Evolutionary conservation across 2,329 filamentous ascomycete genomes (phyloP).

Genomic region (Metarhizium humberi): DNA sequence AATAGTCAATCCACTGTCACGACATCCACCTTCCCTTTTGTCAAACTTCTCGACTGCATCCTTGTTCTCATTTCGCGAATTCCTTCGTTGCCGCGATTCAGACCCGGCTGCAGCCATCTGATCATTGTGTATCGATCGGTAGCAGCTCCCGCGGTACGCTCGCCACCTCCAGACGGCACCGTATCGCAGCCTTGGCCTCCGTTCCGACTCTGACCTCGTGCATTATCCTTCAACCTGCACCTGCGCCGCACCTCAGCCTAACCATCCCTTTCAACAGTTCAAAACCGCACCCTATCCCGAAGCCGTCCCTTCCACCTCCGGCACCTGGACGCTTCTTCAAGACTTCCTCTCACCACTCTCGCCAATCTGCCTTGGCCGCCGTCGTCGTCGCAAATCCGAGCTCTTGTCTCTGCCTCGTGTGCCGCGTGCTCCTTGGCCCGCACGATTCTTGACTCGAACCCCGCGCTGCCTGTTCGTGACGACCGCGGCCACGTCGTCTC

Average conservation of each 20-base stretch:
- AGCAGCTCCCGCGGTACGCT: background rate
- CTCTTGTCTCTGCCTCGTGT: background rate
- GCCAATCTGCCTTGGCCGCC: background rate
- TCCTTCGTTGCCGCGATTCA: background rate
- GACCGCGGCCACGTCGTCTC: background rate
- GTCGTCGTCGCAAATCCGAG: background rate
- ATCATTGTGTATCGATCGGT: background rate
- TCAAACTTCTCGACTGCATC: background rate
- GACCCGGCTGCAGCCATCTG: background rate
- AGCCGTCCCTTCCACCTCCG: background rate
- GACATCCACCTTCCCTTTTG: background rate
- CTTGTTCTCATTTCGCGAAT: background rate
- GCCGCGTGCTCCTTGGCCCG: background rate
- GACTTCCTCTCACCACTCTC: background rate
- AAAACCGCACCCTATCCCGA: background rate
- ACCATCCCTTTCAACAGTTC: background rate
- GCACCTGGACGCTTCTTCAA: background rate
- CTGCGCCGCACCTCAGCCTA: background rate
- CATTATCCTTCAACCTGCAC: background rate
- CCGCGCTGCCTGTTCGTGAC: conserved; percentile 2
- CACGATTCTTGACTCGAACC: conserved; percentile 1
- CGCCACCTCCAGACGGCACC: background rate
- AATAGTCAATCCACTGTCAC: background rate
- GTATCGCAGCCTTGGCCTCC: background rate
- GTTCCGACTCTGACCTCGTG: background rate